Evolutionary conservation across 2,329 filamentous ascomycete genomes (phyloP).

Genomic region (Colletotrichum ledebouriae): DNA sequence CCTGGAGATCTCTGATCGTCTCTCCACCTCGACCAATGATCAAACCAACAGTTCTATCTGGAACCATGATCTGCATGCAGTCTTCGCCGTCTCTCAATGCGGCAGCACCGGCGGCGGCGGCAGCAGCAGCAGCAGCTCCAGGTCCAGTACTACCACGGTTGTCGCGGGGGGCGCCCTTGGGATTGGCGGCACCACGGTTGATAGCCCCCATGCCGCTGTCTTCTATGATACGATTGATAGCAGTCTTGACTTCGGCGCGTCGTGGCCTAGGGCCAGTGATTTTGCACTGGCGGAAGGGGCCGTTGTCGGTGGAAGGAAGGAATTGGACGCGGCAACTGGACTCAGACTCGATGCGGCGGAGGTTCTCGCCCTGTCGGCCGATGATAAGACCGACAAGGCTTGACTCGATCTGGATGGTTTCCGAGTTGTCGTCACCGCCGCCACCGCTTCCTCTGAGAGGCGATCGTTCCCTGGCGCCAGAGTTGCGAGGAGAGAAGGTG

Average conservation of each 20-base stretch:
- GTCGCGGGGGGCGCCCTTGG: slow-evolving; percentile 54
- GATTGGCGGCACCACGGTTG: slow-evolving; percentile 58
- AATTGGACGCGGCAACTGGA: slow-evolving; percentile 90
- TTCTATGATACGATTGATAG: slow-evolving; percentile 89
- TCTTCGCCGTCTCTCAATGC: slow-evolving; percentile 83
- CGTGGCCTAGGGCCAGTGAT: slow-evolving; percentile 81
- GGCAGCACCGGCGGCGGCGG: slow-evolving; percentile 47
- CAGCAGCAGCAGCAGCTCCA: slow-evolving; percentile 49
- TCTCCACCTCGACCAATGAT: slow-evolving; percentile 96
- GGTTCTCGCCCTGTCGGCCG: slow-evolving; percentile 89
- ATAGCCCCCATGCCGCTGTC: slow-evolving; percentile 74
- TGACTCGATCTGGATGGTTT: slow-evolving; percentile 89
- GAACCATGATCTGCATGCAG: slow-evolving; percentile 93
- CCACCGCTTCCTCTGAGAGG: slow-evolving; percentile 60
- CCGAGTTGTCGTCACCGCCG: slow-evolving; percentile 75
- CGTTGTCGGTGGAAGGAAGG: slow-evolving; percentile 80
- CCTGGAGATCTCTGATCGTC: slow-evolving; percentile 92
- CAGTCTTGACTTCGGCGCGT: slow-evolving; percentile 82
- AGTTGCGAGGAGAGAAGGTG: slow-evolving; percentile 71
- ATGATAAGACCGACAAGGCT: slow-evolving; percentile 92
- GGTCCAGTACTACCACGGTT: slow-evolving; percentile 37
- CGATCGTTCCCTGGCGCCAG: slow-evolving; percentile 69
- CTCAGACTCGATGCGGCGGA: slow-evolving; percentile 86
- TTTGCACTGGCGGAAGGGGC: slow-evolving; percentile 84
- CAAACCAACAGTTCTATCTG: slow-evolving; percentile 90